These are phyloP conservation scores for Botrytis galanthina DNA, from an alignment of 2,329 filamentous ascomycete genomes.

Conservation along the genomic window DNA sequence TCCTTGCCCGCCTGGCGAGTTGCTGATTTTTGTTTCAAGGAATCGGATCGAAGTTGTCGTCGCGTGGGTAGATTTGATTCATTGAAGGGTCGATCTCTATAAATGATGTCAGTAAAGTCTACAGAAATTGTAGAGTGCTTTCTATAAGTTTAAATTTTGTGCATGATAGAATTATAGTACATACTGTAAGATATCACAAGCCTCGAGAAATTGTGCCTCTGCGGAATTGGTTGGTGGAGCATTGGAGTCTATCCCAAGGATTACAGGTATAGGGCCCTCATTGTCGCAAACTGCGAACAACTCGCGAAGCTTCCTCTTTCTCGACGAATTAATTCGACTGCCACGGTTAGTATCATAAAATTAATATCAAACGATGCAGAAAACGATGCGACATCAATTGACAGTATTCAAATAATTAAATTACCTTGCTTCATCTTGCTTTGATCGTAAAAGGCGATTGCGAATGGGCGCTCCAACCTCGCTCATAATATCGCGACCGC, in stretches of 20 bases:
- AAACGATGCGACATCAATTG: slow-evolving; percentile 30
- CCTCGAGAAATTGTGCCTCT: slow-evolving; percentile 56
- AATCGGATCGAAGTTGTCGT: slow-evolving; percentile 47
- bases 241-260: slow-evolving; percentile 56
- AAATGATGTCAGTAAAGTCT: slow-evolving; percentile 30
- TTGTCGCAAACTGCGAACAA: slow-evolving; percentile 77
- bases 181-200: slow-evolving; percentile 59
- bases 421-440: slow-evolving; percentile 61
- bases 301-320: slow-evolving; percentile 88
- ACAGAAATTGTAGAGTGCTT: not conserved
- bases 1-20: slow-evolving; percentile 31
- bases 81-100: slow-evolving; percentile 50
- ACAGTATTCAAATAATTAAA: slow-evolving; percentile 35
- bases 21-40: slow-evolving; percentile 42
- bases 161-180: slow-evolving; percentile 37
- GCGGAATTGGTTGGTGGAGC: slow-evolving; percentile 51
- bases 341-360: slow-evolving; percentile 36
- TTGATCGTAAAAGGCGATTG: slow-evolving; percentile 64
- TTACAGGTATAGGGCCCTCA: slow-evolving; percentile 57
- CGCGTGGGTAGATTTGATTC: slow-evolving; percentile 53
- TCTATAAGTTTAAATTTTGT: not conserved
- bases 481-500: slow-evolving; percentile 66
- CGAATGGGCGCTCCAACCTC: slow-evolving; percentile 66
- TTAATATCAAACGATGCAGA: slow-evolving; percentile 30
- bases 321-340: slow-evolving; percentile 74